These are phyloP conservation scores for Trichoderma harzianum DNA, from an alignment of 2,329 filamentous ascomycete species.

Conservation along the genomic window DNA sequence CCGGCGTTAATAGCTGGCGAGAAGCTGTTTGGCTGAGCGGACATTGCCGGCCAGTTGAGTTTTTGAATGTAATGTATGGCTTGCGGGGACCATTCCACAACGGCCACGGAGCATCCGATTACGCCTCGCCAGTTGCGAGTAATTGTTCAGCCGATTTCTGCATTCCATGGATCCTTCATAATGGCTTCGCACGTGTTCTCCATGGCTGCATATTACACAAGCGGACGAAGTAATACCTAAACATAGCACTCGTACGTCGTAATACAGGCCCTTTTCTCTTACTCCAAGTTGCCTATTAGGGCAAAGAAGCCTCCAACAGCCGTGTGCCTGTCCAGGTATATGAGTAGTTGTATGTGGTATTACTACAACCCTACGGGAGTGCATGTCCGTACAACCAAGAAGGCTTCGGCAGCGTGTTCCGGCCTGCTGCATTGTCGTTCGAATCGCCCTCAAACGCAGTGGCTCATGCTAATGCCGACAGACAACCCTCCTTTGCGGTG, in stretches of 20 bases:
- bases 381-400: neutral
- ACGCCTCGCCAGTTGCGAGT: neutral
- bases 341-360: neutral
- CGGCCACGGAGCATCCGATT: neutral
- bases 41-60: neutral
- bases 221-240: neutral
- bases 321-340: no score
- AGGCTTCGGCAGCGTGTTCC: slow-evolving; percentile 2
- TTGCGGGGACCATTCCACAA: neutral
- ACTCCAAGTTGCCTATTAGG: neutral
- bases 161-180: neutral
- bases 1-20: neutral
- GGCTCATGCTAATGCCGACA: neutral
- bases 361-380: neutral
- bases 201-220: neutral
- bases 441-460: neutral
- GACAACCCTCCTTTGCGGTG: neutral
- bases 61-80: neutral
- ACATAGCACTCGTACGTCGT: neutral
- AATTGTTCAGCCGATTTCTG: neutral
- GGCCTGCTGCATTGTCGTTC: neutral
- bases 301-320: neutral
- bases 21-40: neutral
- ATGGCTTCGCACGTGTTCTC: neutral
- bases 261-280: neutral